phyloP scores from a whole-genome alignment of 345 rosid genomes.

The Tarenaya hassleriana region DNA sequence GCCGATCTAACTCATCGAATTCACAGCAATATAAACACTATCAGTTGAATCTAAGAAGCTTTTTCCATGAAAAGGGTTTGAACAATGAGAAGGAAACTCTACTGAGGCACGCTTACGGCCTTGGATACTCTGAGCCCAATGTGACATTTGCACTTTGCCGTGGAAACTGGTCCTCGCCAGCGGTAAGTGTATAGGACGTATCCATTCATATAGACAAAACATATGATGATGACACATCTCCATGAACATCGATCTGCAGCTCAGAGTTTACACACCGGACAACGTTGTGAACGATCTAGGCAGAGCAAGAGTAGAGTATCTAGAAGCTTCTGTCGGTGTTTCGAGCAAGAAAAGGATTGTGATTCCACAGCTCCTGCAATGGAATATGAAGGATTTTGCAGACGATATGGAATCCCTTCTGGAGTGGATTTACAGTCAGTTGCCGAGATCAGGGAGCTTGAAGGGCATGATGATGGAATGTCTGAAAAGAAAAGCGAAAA shows the following conservation, averaged over 20 bases:
- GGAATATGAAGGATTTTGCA: constrained; percentile 89
- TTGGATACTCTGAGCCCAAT: constrained; percentile 87
- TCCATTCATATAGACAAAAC: neutral
- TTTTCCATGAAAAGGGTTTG: constrained; percentile 36
- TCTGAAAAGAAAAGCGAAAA: constrained; percentile 48
- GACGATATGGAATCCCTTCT: constrained; percentile 70
- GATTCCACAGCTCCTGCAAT: constrained; percentile 75
- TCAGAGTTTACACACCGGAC: constrained; percentile 67
- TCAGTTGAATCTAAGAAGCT: constrained; percentile 12
- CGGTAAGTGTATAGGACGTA: constrained; percentile 43
- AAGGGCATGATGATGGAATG: constrained; percentile 70
- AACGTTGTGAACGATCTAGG: constrained; percentile 64
- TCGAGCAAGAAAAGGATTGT: constrained; percentile 72
- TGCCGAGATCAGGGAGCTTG: constrained; percentile 56
- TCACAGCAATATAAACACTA: neutral
- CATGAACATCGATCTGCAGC: constrained; percentile 39
- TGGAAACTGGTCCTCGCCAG: constrained; percentile 94
- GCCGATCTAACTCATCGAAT: constrained; percentile 18
- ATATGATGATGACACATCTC: neutral
- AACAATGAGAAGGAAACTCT: constrained; percentile 78
- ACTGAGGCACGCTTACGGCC: constrained; percentile 64
- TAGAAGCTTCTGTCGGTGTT: constrained; percentile 76
- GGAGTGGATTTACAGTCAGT: constrained; percentile 87
- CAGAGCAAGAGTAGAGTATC: constrained; percentile 66
- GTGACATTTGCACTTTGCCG: constrained; percentile 86